Percentiles rank a stretch among this genome's conserved stretches.
Conservation (phyloP, 2,329 filamentous ascomycete species). For the Elsinoe arachidis region DNA sequence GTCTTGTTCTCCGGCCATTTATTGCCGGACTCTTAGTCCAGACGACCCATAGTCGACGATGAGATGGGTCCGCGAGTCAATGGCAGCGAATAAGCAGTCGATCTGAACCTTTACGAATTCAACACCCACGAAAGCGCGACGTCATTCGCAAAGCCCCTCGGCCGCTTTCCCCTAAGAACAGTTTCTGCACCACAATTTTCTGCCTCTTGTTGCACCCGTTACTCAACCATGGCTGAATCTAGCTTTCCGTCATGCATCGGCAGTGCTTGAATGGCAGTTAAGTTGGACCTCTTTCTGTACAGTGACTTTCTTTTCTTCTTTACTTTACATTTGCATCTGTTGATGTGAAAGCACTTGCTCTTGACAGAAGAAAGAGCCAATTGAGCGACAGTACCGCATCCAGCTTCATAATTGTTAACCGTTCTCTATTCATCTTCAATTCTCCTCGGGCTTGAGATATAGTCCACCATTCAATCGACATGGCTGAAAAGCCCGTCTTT, state of each 20-base stretch:
- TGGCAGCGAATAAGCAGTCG: background rate
- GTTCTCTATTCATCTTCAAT: background rate
- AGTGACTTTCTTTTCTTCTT: background rate
- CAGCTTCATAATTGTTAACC: background rate
- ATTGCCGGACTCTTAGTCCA: background rate
- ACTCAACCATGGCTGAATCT: constrained; percentile 8
- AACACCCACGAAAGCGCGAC: constrained; percentile 7
- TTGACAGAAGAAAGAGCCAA: background rate
- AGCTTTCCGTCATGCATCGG: constrained; percentile 9
- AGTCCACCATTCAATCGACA: constrained; percentile 27
- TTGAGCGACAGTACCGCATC: background rate
- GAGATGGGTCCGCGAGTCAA: background rate
- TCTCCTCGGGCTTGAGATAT: constrained; percentile 1
- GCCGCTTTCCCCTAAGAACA: constrained; percentile 1
- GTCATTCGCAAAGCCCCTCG: background rate
- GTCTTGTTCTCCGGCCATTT: background rate
- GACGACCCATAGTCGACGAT: background rate
- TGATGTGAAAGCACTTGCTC: background rate
- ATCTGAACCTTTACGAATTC: background rate
- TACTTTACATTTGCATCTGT: background rate
- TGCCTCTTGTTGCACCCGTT: constrained; percentile 11
- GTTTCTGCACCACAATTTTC: constrained; percentile 14
- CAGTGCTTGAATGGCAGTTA: constrained; percentile 2
- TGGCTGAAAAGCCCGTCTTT: constrained; percentile 78
- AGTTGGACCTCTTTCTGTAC: background rate